Evolutionary conservation across 1,284 basidiomycete genomes (phyloP), one percentile per base, ranked within the genome.

Genomic region (Irpex lacteus): DNA sequence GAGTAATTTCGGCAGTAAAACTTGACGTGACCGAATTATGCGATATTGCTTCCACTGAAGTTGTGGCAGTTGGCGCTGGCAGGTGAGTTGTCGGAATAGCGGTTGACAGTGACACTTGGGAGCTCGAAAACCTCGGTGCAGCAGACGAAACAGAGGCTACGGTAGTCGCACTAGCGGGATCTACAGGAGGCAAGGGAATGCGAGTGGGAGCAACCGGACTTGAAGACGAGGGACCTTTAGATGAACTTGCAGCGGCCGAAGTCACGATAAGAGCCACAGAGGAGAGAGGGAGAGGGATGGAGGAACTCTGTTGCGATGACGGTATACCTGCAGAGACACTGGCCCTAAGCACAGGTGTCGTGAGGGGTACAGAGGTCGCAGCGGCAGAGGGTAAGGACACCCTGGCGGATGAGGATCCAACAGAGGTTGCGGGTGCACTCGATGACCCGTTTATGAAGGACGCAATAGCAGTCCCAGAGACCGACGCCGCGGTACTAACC

Each of bases 381-480:
- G 60, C 58, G n/a, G 54, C 26, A 36, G 55, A 60, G 18, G 63
- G 47, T 49, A 15, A 38, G 13, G 63, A 36, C 38, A 53, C 34
- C 40, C 40, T 52, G 18, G 59, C 36, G 40, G 59, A 54, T 21
- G 59, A 62, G 3, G 61, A 59, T 26, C 32, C 11, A 34, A 38
- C 36, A 40, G 9, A 21, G 21, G 54, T 40, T 26, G 58, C 40
- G 38, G 50, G 50, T 52, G 54, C 57, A 34, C 59, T 53, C 32
- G 62, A 63, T 11, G 63, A 38, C 11, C 59, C 53, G 40, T 21
- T 56, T 56, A 57, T 18, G 19, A 44, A 13, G 4, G 57, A 44
- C 18, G 55, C 52, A 38, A 52, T 55, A 37, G 64, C 60, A 9
- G 59, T 60, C n/a, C 59, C 57, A 32, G 52, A 55, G 55, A 61